A percentile compares a stretch with the other conserved stretches of the same genome.
These are phyloP conservation scores for Penicillium decumbens DNA, from an alignment of 2,329 filamentous ascomycete genomes.

Conservation along the genomic window DNA sequence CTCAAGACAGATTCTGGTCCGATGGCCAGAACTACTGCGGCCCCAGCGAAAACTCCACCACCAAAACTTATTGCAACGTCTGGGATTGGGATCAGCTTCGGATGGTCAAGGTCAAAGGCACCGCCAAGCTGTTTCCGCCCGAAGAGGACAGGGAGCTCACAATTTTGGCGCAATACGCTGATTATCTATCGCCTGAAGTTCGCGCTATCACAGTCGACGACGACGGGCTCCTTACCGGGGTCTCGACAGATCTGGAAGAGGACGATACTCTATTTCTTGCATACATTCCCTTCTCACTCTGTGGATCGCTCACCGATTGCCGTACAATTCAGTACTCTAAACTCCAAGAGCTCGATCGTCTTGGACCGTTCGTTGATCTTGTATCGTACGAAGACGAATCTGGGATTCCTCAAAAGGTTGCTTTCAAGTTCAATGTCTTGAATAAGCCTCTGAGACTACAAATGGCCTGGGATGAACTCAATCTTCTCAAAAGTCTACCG, in stretches of 20 bases:
- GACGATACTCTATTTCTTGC: conserved; percentile 15
- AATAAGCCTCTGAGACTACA: conserved; percentile 11
- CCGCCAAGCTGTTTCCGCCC: conserved; percentile 20
- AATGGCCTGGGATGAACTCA: conserved; percentile 27
- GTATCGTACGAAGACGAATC: conserved; percentile 8
- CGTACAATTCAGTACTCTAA: conserved; percentile 14
- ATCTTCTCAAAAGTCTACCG: conserved; percentile 25
- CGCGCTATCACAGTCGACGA: conserved; percentile 17
- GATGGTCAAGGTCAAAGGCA: conserved; percentile 24
- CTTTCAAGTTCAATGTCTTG: conserved; percentile 21
- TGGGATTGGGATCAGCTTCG: conserved; percentile 23
- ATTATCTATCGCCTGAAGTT: conserved; percentile 19
- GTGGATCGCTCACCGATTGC: conserved; percentile 11
- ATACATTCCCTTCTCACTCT: conserved; percentile 16
- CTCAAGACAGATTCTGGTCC: conserved; percentile 13
- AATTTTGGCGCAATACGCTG: conserved; percentile 16
- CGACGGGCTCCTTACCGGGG: conserved; percentile 16
- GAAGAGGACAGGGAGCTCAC: conserved; percentile 15
- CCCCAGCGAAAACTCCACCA: conserved; percentile 12
- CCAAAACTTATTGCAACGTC: conserved; percentile 21
- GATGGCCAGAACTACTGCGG: conserved; percentile 18
- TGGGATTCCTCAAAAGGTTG: conserved; percentile 6
- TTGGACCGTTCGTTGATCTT: conserved; percentile 17
- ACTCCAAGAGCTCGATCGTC: conserved; percentile 16
- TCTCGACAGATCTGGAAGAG: conserved; percentile 21